Evolutionary conservation across 345 rosid genomes (phyloP), one percentile per base, ranked within the genome.

Genomic region (Sonneratia caseolaris): DNA sequence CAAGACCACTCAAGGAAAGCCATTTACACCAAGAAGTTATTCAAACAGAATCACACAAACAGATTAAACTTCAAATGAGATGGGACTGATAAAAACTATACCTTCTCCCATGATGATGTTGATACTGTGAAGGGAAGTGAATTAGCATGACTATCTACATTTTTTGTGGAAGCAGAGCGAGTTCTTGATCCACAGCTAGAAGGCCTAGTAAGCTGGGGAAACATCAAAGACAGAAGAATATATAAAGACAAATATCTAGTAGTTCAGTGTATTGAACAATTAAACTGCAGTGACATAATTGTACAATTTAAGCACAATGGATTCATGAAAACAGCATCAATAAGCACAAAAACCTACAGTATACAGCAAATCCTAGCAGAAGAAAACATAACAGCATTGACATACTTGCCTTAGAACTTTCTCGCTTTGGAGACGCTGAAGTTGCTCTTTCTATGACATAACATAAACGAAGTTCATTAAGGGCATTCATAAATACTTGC

Each of bases 391-490:
- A 27, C 36, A 62, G 37, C 16, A 18, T n/a, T 49, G 19, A 51
- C 51, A 68, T 36, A 73, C 80, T 74, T 75, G 82, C 84, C 92
- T 85, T 91, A 70, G 87, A 80, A 75, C 80, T 81, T 74, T 85
- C 98, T 78, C 82, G 84, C 73, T 84, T 88, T 43, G 77, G 77
- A 72, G 82, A 76, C 45, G 77, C 83, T 40, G 73, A 78, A 76
- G 84, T 82, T 38, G 84, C 80, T 84, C 86, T 82, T 73, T 86
- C 93, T 75, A 79, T 79, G 75, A 87, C 88, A 81, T 87, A 78
- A 72, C 86, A 87, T 71, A 81, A 73, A 37, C 97, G 93, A 80
- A 94, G 96, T 79, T 91, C 95, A 82, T 94, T 91, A 69, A 94
- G 91, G 72, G 81, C 86, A 79, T 81, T 84, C 82, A 94, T 71